Evolutionary conservation across 768 basidiomycete genomes (phyloP), one percentile per base, ranked within the genome.

Genomic region (Mycena amicta): DNA sequence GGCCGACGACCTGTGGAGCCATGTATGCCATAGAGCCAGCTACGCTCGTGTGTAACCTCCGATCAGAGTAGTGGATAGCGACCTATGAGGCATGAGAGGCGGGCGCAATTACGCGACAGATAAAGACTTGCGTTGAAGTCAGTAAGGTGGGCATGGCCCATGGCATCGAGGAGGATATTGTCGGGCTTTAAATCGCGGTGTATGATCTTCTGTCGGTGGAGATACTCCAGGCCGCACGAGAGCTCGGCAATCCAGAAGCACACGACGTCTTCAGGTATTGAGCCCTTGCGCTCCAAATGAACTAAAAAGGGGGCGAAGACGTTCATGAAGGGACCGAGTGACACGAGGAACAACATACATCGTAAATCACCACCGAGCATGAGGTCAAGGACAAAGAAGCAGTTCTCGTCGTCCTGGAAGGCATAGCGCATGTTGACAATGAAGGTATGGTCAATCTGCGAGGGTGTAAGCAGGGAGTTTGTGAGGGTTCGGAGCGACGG

Each of bases 11-110:
- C 72, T 99, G 94, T 0, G 96, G 95, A 11, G 95, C 95, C 97
- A 99, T 99, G 76, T 99, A 99, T 0, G 97, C 96, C 93, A 99
- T 95, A 68, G 92, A 95, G 3, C 97, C 97, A 5, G 97, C 96
- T 16, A 99, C 91, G 59, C 92, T 93, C 0, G 92, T 94, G 72
- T 98, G 89, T 60, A 90, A 68, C 31, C 95, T 84, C 52, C 89
- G 82, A 59, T 93, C 91, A 12, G 95, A 96, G 71, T 94, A 98
- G 72, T 98, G 96, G 6, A 98, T 96, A 23, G 96, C 97, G 64
- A 99, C 61, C 61, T 63, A 41, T 8, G 28, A 16, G 20, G 16
- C 1, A 18, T 59, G 27, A 58, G 33, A 37, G 33, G 54, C 13
- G 1, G 33, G 27, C 15, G 3, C 29, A 39, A 33, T 2, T 3